These are phyloP conservation scores for Polyporus tsugae DNA, from an alignment of 1,284 basidiomycete species.

Conservation along the genomic window DNA sequence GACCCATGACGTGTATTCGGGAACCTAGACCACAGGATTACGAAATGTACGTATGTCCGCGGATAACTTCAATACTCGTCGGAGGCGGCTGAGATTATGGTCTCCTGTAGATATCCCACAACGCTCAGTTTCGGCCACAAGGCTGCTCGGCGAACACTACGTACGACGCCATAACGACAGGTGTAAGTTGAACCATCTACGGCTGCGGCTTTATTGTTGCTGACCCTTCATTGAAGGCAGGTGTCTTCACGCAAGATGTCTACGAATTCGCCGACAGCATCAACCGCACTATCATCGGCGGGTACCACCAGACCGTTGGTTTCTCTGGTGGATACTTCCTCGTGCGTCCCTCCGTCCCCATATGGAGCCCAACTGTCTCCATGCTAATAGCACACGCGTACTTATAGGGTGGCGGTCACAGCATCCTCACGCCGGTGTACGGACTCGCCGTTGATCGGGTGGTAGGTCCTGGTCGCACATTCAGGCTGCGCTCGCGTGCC, in stretches of 20 bases:
- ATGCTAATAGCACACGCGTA: neutral
- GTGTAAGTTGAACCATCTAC: constrained; percentile 30
- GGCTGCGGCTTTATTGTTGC: neutral
- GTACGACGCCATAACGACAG: constrained; percentile 40
- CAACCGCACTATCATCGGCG: constrained; percentile 44
- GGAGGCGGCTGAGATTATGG: neutral
- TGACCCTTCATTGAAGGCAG: constrained; percentile 31
- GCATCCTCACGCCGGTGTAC: constrained; percentile 47
- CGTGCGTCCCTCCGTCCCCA: constrained; percentile 22
- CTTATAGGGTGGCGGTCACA: constrained; percentile 61
- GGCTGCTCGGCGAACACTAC: constrained; percentile 31
- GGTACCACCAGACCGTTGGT: constrained; percentile 43
- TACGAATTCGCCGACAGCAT: constrained; percentile 44
- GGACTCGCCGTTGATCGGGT: constrained; percentile 52
- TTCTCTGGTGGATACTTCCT: constrained; percentile 43
- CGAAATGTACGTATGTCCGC: constrained; percentile 35
- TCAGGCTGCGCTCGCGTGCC: neutral
- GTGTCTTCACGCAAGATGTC: constrained; percentile 39
- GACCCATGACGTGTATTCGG: neutral
- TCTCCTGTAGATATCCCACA: constrained; percentile 33
- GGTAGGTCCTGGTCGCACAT: constrained; percentile 17
- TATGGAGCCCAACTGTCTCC: neutral
- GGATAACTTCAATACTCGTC: too few species aligned
- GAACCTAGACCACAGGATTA: constrained; percentile 36
- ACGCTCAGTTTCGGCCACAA: constrained; percentile 35